phyloP scores from a whole-genome alignment of 1,284 basidiomycete species.

The Filobasidium uniguttulatum region DNA sequence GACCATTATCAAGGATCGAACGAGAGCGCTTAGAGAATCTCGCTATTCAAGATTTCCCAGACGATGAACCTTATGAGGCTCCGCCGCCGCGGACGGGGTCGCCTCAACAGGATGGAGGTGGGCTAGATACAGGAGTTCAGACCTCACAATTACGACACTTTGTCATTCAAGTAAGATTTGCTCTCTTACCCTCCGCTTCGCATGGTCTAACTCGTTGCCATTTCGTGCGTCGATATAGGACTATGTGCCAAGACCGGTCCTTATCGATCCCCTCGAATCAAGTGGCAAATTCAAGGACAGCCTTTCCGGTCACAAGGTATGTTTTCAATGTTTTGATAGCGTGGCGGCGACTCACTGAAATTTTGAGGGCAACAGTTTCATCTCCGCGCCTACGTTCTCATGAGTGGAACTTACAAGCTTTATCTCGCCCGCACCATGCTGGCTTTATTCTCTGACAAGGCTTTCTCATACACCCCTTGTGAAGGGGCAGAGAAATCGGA shows the following conservation, averaged over 20 bases:
- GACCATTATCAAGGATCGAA: not conserved
- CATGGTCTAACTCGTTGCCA: no score
- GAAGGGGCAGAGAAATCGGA: not conserved
- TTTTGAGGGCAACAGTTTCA: conserved; percentile 52
- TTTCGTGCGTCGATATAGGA: no score
- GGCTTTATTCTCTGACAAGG: conserved; percentile 64
- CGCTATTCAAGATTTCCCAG: conserved; percentile 13
- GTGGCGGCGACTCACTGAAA: conserved; percentile 14
- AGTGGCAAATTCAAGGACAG: conserved; percentile 16
- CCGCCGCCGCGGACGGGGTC: conserved; percentile 36
- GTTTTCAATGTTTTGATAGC: conserved; percentile 20
- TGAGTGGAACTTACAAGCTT: conserved; percentile 61
- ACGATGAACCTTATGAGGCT: conserved; percentile 9
- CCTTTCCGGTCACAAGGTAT: conserved; percentile 55
- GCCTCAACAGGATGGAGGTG: conserved; percentile 24
- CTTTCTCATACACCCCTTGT: conserved; percentile 54
- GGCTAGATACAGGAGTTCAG: conserved; percentile 48
- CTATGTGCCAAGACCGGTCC: conserved; percentile 61
- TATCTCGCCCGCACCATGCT: conserved; percentile 72
- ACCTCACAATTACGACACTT: conserved; percentile 88
- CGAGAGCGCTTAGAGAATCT: conserved; percentile 5
- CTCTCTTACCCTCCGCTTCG: no score
- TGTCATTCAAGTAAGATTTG: conserved; percentile 72
- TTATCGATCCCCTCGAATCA: conserved; percentile 50
- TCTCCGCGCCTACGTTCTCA: conserved; percentile 81